Evolutionary conservation across 768 basidiomycete genomes (phyloP).

Genomic region (Tremella yokohamensis): DNA sequence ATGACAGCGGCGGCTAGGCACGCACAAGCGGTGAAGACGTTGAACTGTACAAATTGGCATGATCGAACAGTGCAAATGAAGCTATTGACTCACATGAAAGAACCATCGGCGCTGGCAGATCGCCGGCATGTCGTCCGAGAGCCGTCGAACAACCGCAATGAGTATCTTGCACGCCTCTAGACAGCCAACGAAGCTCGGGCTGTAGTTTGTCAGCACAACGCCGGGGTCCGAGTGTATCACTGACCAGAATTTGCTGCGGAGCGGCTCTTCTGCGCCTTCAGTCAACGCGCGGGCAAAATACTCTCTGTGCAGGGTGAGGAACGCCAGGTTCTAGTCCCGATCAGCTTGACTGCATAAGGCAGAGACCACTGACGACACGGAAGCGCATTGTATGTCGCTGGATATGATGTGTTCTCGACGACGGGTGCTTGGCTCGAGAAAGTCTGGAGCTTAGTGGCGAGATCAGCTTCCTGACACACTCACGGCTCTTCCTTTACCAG

Average conservation of each 20-base stretch:
- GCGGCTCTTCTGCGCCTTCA: constrained; percentile 17
- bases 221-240: background rate
- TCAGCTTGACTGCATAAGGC: background rate
- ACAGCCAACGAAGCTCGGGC: constrained; percentile 21
- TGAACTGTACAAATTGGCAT: constrained; percentile 10
- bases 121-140: background rate
- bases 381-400: constrained; percentile 11
- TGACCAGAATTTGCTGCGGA: constrained; percentile 19
- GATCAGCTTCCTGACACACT: background rate
- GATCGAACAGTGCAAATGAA: background rate
- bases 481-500: constrained; percentile 5
- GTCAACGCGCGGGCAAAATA: constrained; percentile 17
- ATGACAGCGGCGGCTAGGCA: constrained; percentile 23
- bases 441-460: background rate
- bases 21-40: constrained; percentile 20
- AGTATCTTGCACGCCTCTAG: constrained; percentile 19
- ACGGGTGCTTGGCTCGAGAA: background rate
- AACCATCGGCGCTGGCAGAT: constrained; percentile 11
- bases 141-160: constrained; percentile 7
- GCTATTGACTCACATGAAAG: constrained; percentile 6
- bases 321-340: constrained; percentile 5
- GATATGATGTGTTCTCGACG: constrained; percentile 8
- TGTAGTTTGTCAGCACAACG: background rate
- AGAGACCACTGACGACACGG: constrained; percentile 10
- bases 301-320: constrained; percentile 13